Evolutionary conservation across 345 rosid genomes (phyloP).

Genomic region (Passiflora organensis): DNA sequence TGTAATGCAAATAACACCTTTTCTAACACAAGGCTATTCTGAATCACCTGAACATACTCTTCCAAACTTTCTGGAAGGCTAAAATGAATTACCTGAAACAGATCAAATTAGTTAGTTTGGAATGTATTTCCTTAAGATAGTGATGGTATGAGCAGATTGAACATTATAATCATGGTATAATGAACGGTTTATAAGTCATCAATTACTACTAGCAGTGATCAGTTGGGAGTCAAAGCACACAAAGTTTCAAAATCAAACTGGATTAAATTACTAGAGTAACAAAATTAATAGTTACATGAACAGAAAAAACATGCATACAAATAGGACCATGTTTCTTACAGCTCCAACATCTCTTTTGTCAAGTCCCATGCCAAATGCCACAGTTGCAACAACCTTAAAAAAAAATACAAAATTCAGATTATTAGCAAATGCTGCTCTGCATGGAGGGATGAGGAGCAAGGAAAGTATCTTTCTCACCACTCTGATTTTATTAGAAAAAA

Average conservation of each 20-base stretch:
- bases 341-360: constrained; percentile 96
- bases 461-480: constrained; percentile 62
- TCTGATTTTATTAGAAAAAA: constrained; percentile 88
- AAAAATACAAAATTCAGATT: constrained; percentile 11
- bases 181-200: neutral
- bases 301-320: constrained; percentile 10
- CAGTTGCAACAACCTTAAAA: constrained; percentile 93
- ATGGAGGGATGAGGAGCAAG: neutral
- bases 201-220: neutral
- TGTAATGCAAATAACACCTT: constrained; percentile 11
- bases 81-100: constrained; percentile 80
- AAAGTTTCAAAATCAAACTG: neutral
- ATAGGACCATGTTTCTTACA: constrained; percentile 48
- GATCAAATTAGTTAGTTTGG: too few species aligned
- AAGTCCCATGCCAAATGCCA: constrained; percentile 99
- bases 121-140: too few species aligned
- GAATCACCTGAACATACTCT: constrained; percentile 89
- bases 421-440: neutral
- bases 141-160: neutral
- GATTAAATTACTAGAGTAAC: neutral
- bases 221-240: neutral
- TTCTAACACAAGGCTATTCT: constrained; percentile 5
- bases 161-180: neutral
- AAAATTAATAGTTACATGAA: neutral
- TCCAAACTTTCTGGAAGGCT: constrained; percentile 97